Percentiles rank a stretch among this genome's conserved stretches.
Conservation (phyloP, 257 asterid genomes). For the Linderniella brevidens region DNA sequence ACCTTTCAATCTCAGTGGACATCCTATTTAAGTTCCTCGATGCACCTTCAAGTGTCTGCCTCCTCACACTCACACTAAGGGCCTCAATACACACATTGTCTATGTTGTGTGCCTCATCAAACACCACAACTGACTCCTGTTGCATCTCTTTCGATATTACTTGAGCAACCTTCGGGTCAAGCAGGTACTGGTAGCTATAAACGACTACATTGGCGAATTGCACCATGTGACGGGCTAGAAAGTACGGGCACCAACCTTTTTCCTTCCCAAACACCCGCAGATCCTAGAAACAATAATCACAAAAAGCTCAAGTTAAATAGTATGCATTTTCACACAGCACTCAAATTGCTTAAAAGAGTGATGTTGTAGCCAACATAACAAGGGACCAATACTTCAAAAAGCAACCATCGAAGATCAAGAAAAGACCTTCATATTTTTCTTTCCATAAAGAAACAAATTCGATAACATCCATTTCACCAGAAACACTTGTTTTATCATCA, state of each 20-base stretch:
- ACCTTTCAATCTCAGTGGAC: constrained; percentile 92
- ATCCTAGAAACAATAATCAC: constrained; percentile 24
- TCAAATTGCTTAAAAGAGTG: neutral
- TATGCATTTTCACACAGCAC: neutral
- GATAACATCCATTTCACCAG: too few relatives aligned
- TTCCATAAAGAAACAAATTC: too few relatives aligned
- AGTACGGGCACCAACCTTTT: constrained; percentile 96
- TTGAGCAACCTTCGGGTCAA: constrained; percentile 97
- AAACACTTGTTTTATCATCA: too few relatives aligned
- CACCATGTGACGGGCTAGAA: constrained; percentile 84
- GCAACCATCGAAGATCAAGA: too few relatives aligned
- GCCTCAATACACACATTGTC: constrained; percentile 98
- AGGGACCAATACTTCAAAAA: neutral
- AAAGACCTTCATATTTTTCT: too few relatives aligned
- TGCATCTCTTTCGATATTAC: constrained; percentile 97
- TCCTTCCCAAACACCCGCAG: constrained; percentile 66
- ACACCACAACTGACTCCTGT: constrained; percentile 88
- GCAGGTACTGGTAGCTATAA: constrained; percentile 89
- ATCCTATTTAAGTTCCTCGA: constrained; percentile 72
- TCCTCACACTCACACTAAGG: constrained; percentile 86
- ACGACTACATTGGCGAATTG: constrained; percentile 93
- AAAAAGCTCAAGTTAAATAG: neutral
- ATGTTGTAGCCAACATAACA: neutral
- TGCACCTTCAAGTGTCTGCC: constrained; percentile 96
- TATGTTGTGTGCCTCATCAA: constrained; percentile 97